Conservation (phyloP, 768 basidiomycete genomes). For the Mrakia frigida region DNA sequence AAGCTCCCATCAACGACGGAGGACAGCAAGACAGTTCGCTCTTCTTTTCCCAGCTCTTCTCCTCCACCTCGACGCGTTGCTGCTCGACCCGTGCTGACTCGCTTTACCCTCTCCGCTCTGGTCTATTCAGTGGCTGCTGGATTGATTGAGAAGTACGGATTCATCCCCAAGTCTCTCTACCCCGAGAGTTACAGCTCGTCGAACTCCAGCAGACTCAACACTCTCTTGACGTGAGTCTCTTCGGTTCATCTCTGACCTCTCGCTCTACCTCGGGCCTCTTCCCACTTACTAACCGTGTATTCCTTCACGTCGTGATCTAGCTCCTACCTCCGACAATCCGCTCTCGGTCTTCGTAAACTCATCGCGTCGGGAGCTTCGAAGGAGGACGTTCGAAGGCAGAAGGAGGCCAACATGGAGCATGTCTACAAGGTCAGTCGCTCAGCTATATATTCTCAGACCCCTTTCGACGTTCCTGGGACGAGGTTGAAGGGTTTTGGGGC, state of each 20-base stretch:
- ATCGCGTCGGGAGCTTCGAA: slow-evolving; percentile 52
- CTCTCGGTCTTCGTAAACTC: slow-evolving; percentile 68
- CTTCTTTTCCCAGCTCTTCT: not conserved
- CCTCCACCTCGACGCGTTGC: not conserved
- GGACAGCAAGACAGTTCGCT: slow-evolving; percentile 91
- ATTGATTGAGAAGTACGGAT: slow-evolving; percentile 61
- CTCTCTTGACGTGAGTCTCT: slow-evolving; percentile 61
- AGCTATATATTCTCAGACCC: no score
- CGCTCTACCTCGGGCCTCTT: not conserved
- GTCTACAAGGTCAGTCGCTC: not conserved
- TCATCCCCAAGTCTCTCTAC: slow-evolving; percentile 74
- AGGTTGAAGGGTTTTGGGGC: no score
- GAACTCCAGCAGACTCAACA: slow-evolving; percentile 64
- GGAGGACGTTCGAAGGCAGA: slow-evolving; percentile 10
- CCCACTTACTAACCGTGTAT: not conserved
- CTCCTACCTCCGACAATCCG: slow-evolving; percentile 74
- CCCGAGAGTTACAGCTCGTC: slow-evolving; percentile 79
- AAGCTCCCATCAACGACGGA: slow-evolving; percentile 60
- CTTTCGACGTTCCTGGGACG: no score
- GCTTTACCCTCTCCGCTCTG: not conserved
- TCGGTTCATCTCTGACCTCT: not conserved
- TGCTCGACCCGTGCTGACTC: not conserved
- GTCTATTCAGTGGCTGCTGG: not conserved
- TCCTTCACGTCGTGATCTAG: not conserved
- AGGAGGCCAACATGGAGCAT: slow-evolving; percentile 17